phyloP scores from a whole-genome alignment of 805 yeast species.

The Pichia manshurica region DNA sequence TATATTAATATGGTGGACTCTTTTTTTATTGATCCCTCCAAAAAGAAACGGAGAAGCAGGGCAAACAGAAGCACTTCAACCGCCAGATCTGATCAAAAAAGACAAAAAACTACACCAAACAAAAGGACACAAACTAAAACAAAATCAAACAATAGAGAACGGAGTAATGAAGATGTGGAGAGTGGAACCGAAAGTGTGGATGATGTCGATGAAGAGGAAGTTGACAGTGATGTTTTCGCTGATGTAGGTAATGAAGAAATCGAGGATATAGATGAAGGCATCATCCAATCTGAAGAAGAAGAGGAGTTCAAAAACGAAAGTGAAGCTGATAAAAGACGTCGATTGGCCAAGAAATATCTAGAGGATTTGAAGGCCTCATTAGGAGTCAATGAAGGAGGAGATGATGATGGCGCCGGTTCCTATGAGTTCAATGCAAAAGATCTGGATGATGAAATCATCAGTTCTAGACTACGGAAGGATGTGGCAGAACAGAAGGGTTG shows the following conservation, averaged over 20 bases:
- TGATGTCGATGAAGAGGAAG: constrained; percentile 35
- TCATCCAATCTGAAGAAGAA: constrained; percentile 49
- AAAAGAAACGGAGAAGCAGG: constrained; percentile 42
- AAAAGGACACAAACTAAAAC: not conserved
- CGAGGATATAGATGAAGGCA: constrained; percentile 25
- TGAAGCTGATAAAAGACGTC: constrained; percentile 89
- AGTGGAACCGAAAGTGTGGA: constrained; percentile 35
- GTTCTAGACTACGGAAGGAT: constrained; percentile 75
- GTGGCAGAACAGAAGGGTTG: constrained; percentile 87
- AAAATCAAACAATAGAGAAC: constrained; percentile 17
- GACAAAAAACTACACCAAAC: constrained; percentile 12
- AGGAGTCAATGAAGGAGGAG: constrained; percentile 9
- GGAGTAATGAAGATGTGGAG: constrained; percentile 34
- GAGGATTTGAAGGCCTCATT: constrained; percentile 63
- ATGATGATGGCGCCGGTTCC: constrained; percentile 16
- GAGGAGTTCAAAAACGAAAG: constrained; percentile 71
- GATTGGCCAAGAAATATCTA: constrained; percentile 89
- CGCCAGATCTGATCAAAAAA: constrained; percentile 13
- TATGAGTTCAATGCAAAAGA: constrained; percentile 84
- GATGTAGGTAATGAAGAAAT: constrained; percentile 20
- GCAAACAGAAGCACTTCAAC: constrained; percentile 24
- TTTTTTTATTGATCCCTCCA: constrained; percentile 55
- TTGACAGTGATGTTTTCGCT: constrained; percentile 27
- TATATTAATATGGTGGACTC: constrained; percentile 46
- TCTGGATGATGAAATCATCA: constrained; percentile 78